Base-by-base conservation (phyloP, 139 green algal genomes). In the Zygnema cylindricum region DNA sequence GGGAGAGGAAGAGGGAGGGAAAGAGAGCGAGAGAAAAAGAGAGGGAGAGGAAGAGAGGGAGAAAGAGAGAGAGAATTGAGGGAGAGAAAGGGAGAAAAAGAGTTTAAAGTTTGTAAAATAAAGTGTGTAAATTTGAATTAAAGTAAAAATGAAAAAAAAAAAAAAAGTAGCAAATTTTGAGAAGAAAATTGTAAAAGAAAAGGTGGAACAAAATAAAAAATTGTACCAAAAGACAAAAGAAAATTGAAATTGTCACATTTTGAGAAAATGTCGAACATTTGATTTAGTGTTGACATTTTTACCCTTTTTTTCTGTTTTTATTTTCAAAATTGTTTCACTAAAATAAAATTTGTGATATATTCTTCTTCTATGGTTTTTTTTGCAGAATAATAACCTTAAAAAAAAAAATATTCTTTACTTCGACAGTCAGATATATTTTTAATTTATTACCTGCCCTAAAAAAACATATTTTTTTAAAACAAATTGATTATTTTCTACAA, bases 211-310 rank as follows among this genome's bases (percentile, higher is more conserved):
- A 78, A 54, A n/a, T 77, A 78, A 23, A 38, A 33, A 54, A 77
- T 90, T 40, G 86, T 78, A 25, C 32, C 83, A 23, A 78, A 90
- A 40, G 89, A 90, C 42, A 40, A 57, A 23, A 91, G 89, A 30
- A 49, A 39, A 40, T n/a, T 81, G 86, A 77, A 90, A 78, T 43
- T 77, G 33, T 77, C 87, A 78, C 79, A 89, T 25, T 63, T 7
- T 63, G 49, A 63, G 16, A 25, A 16, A 7, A 25, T 63, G 49
- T 63, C 7, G 49, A 63, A n/a, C n/a, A n/a, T n/a, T n/a, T n/a
- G n/a, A n/a, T n/a, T n/a, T n/a, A n/a, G n/a, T n/a, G n/a, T n/a
- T n/a, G n/a, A n/a, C n/a, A n/a, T n/a, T n/a, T n/a, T n/a, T n/a
- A n/a, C n/a, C n/a, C n/a, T n/a, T n/a, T n/a, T n/a, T n/a, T n/a